Percentiles rank a stretch among this genome's conserved stretches.
These are phyloP conservation scores for Penicillium argentinense DNA, from an alignment of 495 filamentous ascomycete species.

Conservation along the genomic window DNA sequence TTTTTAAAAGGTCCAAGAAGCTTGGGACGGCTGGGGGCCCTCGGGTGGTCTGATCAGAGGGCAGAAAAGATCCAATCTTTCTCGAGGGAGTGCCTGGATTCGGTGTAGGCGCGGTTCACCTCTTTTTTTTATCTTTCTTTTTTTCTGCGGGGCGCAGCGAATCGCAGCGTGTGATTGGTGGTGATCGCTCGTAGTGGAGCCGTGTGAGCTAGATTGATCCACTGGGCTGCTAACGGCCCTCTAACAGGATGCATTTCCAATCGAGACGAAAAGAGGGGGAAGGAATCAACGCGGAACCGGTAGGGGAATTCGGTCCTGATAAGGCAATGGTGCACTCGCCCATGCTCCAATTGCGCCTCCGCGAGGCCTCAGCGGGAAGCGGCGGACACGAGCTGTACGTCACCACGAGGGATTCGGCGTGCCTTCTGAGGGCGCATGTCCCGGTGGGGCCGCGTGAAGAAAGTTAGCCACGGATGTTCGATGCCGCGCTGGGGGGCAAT, in stretches of 20 bases:
- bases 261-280: neutral
- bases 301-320: slow-evolving; percentile 1
- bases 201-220: slow-evolving; percentile 2
- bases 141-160: slow-evolving; percentile 7
- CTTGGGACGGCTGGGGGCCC: slow-evolving; percentile 1
- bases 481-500: slow-evolving; percentile 1
- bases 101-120: slow-evolving; percentile 5
- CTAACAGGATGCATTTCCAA: neutral
- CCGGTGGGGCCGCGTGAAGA: neutral
- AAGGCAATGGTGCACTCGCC: too few species aligned
- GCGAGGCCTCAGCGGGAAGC: too few species aligned
- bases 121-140: slow-evolving; percentile 9
- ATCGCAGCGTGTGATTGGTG: slow-evolving; percentile 10
- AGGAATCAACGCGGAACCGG: slow-evolving; percentile 1
- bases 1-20: neutral
- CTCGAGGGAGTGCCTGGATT: slow-evolving; percentile 7
- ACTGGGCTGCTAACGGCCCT: neutral
- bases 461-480: neutral
- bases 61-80: slow-evolving; percentile 1
- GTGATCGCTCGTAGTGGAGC: slow-evolving; percentile 5
- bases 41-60: slow-evolving; percentile 8
- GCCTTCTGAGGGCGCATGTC: neutral
- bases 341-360: too few species aligned
- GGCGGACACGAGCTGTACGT: neutral
- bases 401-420: neutral